Evolutionary conservation across 2,329 filamentous ascomycete species (phyloP), one percentile per base, ranked within the genome.

Genomic region (Gliomastix tumulicola): DNA sequence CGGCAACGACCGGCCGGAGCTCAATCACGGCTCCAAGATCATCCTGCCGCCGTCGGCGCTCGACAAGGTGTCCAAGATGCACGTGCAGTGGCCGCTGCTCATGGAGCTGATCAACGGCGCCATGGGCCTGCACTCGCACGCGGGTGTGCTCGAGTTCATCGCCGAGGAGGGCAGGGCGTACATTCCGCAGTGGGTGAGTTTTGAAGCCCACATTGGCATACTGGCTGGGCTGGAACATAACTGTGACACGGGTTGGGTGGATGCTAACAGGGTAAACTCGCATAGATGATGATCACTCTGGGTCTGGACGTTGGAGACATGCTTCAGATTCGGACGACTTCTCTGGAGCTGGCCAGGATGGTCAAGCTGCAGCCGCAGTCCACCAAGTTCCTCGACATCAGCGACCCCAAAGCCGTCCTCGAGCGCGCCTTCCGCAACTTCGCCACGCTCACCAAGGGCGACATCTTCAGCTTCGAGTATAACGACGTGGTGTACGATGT

Each of bases 281-380:
- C 7, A 16, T 50, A 94, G 88, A 84, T 97, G 68, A 97, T 98
- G 92, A 79, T 88, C 66, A 92, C 87, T 0, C 76, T 98, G 6
- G 68, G 76, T 3, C 78, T 98, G 38, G 90, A 97, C 41, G 87
- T 90, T 2, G 92, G 92, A 36, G 92, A 98, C 54, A 80, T 98
- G 51, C 75, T 98, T 4, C 89, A 98, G 64, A 82, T 96, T 60
- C 94, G 94, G 62, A 94, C 88, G 8, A 97, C 92, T 3, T 90
- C 94, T 30, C 76, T 98, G 13, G 86, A 89, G 35, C 80, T 90
- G 1, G 92, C 92, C 22, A 82, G 82, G 44, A 83, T 95, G 60
- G 94, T 98, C 67, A 98, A 98, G 65, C 77, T 98, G 8, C 90
- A 98, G 65, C 87, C 92, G 0, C 92, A 98, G 63, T 89, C 87